Conservation (phyloP, 768 basidiomycete genomes). For the Leccinum broughii region DNA sequence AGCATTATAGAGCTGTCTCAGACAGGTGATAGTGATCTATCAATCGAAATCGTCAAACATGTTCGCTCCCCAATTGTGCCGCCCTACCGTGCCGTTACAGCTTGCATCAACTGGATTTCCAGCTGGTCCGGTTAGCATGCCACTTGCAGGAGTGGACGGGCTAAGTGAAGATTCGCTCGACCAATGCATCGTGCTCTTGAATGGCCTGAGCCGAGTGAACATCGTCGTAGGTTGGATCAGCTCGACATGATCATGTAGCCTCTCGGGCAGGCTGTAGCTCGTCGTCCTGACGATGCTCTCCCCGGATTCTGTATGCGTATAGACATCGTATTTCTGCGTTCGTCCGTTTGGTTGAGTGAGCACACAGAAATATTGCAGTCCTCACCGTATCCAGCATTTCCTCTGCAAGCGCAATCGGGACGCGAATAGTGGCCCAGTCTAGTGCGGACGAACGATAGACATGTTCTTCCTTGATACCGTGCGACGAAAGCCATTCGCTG, state of each 20-base stretch:
- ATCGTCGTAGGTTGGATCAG: slow-evolving; percentile 73
- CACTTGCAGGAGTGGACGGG: slow-evolving; percentile 1
- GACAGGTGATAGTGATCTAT: slow-evolving; percentile 52
- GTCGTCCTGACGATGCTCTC: slow-evolving; percentile 65
- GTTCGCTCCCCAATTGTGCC: not conserved
- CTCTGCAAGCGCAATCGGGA: slow-evolving; percentile 62
- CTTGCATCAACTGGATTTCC: slow-evolving; percentile 45
- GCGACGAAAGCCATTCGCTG: slow-evolving; percentile 58
- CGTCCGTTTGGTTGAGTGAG: not conserved
- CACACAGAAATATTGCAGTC: not conserved
- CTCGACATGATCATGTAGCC: slow-evolving; percentile 61
- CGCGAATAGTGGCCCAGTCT: slow-evolving; percentile 65
- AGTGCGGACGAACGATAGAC: slow-evolving; percentile 58
- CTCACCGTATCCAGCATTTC: slow-evolving; percentile 70
- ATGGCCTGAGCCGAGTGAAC: slow-evolving; percentile 51
- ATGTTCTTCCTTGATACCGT: slow-evolving; percentile 52
- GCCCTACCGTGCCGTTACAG: slow-evolving; percentile 41
- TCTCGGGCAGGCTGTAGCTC: slow-evolving; percentile 62
- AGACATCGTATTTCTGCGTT: slow-evolving; percentile 60
- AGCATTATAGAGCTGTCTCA: slow-evolving; percentile 57
- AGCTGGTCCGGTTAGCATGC: slow-evolving; percentile 30
- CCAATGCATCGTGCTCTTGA: slow-evolving; percentile 43
- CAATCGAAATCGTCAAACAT: not conserved
- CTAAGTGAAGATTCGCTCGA: slow-evolving; percentile 11
- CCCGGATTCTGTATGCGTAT: slow-evolving; percentile 53